Conservation (phyloP, 495 filamentous ascomycete genomes). For the Talaromyces ruber region DNA sequence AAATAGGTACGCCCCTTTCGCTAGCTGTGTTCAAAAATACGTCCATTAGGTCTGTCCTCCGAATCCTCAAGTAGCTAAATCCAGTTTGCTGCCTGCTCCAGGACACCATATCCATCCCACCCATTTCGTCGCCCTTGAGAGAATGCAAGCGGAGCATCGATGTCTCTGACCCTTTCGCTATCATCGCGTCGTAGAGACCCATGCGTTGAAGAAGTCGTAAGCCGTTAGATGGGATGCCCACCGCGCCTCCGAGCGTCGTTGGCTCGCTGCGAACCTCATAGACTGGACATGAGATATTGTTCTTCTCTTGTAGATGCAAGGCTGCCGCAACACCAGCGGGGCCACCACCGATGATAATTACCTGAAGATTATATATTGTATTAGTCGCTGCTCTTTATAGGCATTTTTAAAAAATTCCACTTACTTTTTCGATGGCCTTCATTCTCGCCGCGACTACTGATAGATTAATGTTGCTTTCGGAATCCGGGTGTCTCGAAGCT, state of each 20-base stretch:
- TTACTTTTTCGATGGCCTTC: too few relatives aligned
- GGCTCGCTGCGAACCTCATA: conserved; percentile 25
- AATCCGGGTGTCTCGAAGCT: too few relatives aligned
- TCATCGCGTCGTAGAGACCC: too few relatives aligned
- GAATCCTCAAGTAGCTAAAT: conserved; percentile 27
- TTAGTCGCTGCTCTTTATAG: too few relatives aligned
- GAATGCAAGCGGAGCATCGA: conserved; percentile 23
- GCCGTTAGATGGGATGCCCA: neutral
- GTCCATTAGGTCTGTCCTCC: conserved; percentile 19
- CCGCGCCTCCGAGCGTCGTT: conserved; percentile 24
- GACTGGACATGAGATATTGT: conserved; percentile 16
- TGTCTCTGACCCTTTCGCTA: conserved; percentile 3
- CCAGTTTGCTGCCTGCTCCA: conserved; percentile 16
- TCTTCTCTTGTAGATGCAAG: conserved; percentile 19
- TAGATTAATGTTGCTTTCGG: too few relatives aligned
- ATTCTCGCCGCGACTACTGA: too few relatives aligned
- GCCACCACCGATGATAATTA: neutral
- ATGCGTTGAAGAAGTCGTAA: too few relatives aligned
- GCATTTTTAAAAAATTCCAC: too few relatives aligned
- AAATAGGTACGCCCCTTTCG: too few relatives aligned
- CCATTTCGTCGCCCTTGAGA: conserved; percentile 16
- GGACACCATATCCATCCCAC: conserved; percentile 11
- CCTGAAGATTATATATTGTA: too few relatives aligned
- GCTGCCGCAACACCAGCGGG: conserved; percentile 17
- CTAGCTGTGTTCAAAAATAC: conserved; percentile 16